Base-by-base conservation (phyloP, 1,284 basidiomycete species). In the Xerocomus alliaceus region DNA sequence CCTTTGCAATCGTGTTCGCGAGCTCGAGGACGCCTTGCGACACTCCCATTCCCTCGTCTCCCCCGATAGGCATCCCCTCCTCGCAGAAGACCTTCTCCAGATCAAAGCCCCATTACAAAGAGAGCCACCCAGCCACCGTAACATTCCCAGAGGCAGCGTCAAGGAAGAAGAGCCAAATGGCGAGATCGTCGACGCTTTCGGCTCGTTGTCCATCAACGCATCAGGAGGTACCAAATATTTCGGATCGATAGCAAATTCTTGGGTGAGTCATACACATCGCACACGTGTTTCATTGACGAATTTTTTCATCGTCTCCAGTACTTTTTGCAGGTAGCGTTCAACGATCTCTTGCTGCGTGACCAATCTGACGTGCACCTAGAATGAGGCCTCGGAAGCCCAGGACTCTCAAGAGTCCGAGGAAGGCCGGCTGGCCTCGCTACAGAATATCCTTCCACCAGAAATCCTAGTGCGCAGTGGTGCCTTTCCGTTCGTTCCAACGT, bases 101-200 rank as follows among this genome's bases (percentile, higher is more conserved):
- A 83, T 92, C 65, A 92, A 92, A 68, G 87, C 87, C 0, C 90
- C 90, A 5, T 73, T 92, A 1, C 89, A 92, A 66, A 78, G 90
- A 44, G 90, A 91, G 57, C 76, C 76, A 15, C 60, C 68, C 4
- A 46, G 17, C 24, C 69, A 72, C 39, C 76, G 74, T 22, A 78
- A 75, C 18, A 2, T 66, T 2, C 59, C 68, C 28, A 59, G 73
- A 54, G 57, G 60, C 22, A 60, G 67, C n/a, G 12, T 75, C 52
- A 86, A 85, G 65, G 86, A 87, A 67, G 87, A 91, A 58, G 88
- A 90, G 57, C 79, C 77, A 55, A 84, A 83, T 50, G 82, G 84
- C n/a, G 90, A 92, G 67, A 81, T 91, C 52, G 85, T 91, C 5
- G 89, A 91, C 74, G 89, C 90, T 11, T 91, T 92, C 73, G 90